phyloP scores from a whole-genome alignment of 73 alveolate genomes.

The Tetrahymena malaccensis region DNA sequence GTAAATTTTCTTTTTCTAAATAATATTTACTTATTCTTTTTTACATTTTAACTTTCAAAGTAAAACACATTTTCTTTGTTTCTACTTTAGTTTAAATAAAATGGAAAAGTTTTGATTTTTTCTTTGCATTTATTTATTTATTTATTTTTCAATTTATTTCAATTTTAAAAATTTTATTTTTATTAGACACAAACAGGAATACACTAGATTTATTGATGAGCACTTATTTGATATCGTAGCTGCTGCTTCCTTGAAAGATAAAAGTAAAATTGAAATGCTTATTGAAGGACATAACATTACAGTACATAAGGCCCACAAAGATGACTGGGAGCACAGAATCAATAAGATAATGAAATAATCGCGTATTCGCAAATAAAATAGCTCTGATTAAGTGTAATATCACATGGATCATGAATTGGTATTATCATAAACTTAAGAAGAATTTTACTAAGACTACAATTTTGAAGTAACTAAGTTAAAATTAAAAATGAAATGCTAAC shows the following conservation, averaged over 20 bases:
- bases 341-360: not conserved
- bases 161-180: not conserved
- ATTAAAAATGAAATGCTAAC: not conserved
- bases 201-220: not conserved
- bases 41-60: not conserved
- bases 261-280: not conserved
- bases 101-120: not conserved
- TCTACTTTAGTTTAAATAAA: not conserved
- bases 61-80: too few species aligned
- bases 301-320: not conserved
- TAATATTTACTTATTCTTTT: not conserved
- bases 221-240: not conserved
- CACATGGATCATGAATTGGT: not conserved
- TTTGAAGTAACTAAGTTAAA: not conserved
- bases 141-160: too few species aligned
- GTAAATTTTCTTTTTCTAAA: too few species aligned
- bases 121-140: too few species aligned
- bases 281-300: not conserved
- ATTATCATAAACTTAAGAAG: not conserved
- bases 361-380: not conserved
- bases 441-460: not conserved
- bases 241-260: not conserved
- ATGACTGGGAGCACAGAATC: not conserved
- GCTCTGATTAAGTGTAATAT: not conserved
- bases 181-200: not conserved